Percentiles rank a stretch among this genome's conserved stretches.
phyloP scores from a whole-genome alignment of 2,329 filamentous ascomycete species.

The Didymella exigua region DNA sequence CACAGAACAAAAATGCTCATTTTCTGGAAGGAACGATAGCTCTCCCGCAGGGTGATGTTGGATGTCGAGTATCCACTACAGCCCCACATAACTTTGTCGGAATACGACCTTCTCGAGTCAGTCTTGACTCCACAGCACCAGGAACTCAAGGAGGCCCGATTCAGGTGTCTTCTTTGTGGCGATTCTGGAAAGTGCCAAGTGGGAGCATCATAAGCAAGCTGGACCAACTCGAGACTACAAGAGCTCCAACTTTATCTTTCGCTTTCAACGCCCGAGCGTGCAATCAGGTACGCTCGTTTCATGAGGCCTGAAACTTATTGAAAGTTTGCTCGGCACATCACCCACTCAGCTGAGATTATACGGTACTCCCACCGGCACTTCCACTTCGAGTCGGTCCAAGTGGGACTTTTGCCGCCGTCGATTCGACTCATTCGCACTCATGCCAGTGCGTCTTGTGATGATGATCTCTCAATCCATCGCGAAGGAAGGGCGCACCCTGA shows the following conservation, averaged over 20 bases:
- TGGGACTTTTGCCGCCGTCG: neutral
- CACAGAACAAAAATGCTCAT: neutral
- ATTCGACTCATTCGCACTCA: constrained; percentile 15
- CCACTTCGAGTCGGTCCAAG: neutral
- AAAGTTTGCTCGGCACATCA: constrained; percentile 8
- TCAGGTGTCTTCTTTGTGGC: constrained; percentile 2
- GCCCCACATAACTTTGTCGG: constrained; percentile 15
- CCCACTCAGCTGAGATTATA: too few relatives aligned
- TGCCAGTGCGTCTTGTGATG: neutral
- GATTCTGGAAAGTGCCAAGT: neutral
- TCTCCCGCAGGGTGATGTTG: constrained; percentile 14
- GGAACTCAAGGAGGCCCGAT: neutral
- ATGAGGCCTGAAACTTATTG: constrained; percentile 7
- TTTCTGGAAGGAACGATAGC: constrained; percentile 1
- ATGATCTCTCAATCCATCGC: neutral
- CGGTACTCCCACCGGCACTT: neutral
- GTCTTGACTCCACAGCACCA: neutral
- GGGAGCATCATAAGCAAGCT: neutral
- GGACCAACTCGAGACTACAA: neutral
- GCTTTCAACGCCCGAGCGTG: neutral
- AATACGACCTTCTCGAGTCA: constrained; percentile 10
- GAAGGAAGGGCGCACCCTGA: constrained; percentile 2
- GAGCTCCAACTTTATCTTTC: neutral
- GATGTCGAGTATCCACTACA: neutral
- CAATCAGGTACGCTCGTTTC: constrained; percentile 5